Base-by-base conservation (phyloP, 106 monocot genomes). In the Dactylorhiza incarnata region DNA sequence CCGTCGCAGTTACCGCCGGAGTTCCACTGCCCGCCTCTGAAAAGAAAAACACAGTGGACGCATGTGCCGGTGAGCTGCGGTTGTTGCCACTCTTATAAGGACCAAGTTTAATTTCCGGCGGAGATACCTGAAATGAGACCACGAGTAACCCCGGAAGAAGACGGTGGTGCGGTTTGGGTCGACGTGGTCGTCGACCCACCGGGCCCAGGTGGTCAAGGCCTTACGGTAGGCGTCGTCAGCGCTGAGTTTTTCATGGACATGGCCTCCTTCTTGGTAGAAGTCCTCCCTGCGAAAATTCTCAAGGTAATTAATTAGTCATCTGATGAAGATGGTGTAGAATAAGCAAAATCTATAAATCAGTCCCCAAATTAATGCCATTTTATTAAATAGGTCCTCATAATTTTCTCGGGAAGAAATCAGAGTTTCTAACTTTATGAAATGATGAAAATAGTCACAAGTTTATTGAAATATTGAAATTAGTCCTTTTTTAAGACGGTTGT, bases 11-110 rank as follows among this genome's bases (percentile, higher is more conserved):
- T 78, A 5, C 88, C 88, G 6, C 88, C 83, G 0, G 79, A 73
- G 72, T 82, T 84, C 84, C 87, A 87, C 61, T 80, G 78, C 45
- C 87, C 87, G 7, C 87, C 87, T 13, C 88, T 85, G 85, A 76
- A 84, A 73, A 15, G 19, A 16, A 1, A 74, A 48, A 2, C 5
- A 13, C 1, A 48, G 26, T 15, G 59, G 55, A 11, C 52, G 0
- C 15, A 37, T 0, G 54, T 14, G 17, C 54, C 54, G 17, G 54
- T 54, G 19, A 58, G 58, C 23, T 65, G 9, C 65, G 26, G 37
- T 65, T 26, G 7, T 65, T 26, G 11, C 9, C 26, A 5, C 12
- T 29, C 65, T 65, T 26, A 25, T 65, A 19, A 12, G 26, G 9
- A 65, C 0, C 12, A 65, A 7, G 4, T 12, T 26, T 29, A 26